These are phyloP conservation scores for Epichloe sylvatica DNA, from an alignment of 2,329 filamentous ascomycete species.

Conservation along the genomic window DNA sequence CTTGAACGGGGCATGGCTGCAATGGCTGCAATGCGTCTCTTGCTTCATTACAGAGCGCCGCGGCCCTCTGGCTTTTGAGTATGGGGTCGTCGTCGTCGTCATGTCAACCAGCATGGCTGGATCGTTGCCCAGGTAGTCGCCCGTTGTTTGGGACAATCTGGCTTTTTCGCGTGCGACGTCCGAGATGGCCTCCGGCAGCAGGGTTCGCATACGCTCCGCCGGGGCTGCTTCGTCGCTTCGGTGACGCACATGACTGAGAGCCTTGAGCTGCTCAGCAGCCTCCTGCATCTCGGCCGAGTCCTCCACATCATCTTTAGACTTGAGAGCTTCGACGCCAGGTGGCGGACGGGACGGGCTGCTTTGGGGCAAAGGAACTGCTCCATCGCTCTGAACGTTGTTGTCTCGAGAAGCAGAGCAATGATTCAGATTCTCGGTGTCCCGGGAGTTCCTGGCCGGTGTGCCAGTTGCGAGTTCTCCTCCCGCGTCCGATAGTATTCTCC, in stretches of 20 bases:
- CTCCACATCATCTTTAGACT: slow-evolving; percentile 29
- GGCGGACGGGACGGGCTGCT: slow-evolving; percentile 14
- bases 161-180: slow-evolving; percentile 15
- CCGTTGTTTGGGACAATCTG: slow-evolving; percentile 20
- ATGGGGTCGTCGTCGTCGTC: slow-evolving; percentile 12
- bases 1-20: slow-evolving; percentile 52
- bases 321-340: slow-evolving; percentile 12
- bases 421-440: slow-evolving; percentile 15
- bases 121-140: slow-evolving; percentile 18
- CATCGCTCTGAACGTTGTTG: slow-evolving; percentile 11
- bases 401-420: slow-evolving; percentile 14
- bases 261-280: slow-evolving; percentile 52
- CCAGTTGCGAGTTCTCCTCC: slow-evolving; percentile 32
- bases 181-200: slow-evolving; percentile 24
- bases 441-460: slow-evolving; percentile 16
- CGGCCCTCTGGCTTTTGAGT: slow-evolving; percentile 26
- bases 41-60: slow-evolving; percentile 40
- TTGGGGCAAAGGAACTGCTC: slow-evolving; percentile 13
- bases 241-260: slow-evolving; percentile 48
- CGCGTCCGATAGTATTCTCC: slow-evolving; percentile 41
- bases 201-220: slow-evolving; percentile 22
- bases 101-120: slow-evolving; percentile 12
- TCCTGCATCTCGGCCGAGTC: slow-evolving; percentile 58
- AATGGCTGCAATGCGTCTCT: slow-evolving; percentile 47
- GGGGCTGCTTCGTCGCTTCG: slow-evolving; percentile 30